These are phyloP conservation scores for Metarhizium anisopliae DNA, from an alignment of 2,329 filamentous ascomycete species.

Conservation along the genomic window DNA sequence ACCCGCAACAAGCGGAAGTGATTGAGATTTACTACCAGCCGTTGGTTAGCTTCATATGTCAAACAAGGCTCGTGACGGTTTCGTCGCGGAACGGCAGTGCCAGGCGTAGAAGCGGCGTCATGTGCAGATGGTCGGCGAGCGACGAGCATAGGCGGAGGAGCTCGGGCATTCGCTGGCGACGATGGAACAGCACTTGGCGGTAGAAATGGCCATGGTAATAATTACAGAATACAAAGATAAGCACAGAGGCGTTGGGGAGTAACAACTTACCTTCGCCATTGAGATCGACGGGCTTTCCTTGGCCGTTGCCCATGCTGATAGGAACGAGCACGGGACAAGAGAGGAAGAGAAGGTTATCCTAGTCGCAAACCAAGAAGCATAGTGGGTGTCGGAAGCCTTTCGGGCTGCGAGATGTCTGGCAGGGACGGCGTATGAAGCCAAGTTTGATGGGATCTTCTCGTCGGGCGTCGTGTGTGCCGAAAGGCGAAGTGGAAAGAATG, in stretches of 20 bases:
- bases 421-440: background rate
- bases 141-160: background rate
- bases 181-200: background rate
- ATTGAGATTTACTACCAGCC: constrained; percentile 73
- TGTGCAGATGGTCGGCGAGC: background rate
- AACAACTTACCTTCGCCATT: constrained; percentile 71
- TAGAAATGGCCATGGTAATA: background rate
- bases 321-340: constrained; percentile 15
- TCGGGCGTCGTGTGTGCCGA: background rate
- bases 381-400: constrained; percentile 9
- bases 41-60: background rate
- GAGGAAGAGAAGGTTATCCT: constrained; percentile 15
- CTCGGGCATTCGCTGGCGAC: background rate
- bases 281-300: constrained; percentile 86
- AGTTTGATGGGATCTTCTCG: background rate
- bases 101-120: background rate
- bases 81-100: background rate
- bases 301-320: constrained; percentile 86
- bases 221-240: background rate
- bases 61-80: background rate
- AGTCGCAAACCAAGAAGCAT: constrained; percentile 15
- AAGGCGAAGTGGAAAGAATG: background rate
- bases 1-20: constrained; percentile 93
- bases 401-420: background rate
- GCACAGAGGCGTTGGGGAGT: background rate